A percentile compares a stretch with the other conserved stretches of the same genome.
Evolutionary conservation across 1,284 basidiomycete species (phyloP).

Genomic region (Taiwanofungus camphoratus): DNA sequence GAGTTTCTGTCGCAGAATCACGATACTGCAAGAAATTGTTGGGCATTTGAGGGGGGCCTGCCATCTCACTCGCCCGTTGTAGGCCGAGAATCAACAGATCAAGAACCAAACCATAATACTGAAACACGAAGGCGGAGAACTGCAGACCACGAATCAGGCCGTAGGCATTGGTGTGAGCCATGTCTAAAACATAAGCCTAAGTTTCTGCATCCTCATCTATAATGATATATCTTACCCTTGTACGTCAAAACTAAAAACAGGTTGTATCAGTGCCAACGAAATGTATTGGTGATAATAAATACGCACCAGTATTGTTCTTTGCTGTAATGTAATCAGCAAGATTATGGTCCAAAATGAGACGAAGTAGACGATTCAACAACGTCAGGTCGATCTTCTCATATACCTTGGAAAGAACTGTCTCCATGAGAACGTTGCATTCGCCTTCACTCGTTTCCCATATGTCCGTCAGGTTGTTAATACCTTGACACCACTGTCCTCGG

Average conservation of each 20-base stretch:
- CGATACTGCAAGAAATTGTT: constrained; percentile 97
- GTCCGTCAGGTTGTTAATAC: constrained; percentile 89
- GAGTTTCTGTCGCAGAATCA: constrained; percentile 88
- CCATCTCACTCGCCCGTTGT: constrained; percentile 94
- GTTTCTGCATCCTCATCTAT: background rate
- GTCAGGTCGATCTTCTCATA: constrained; percentile 98
- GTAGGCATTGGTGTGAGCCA: constrained; percentile 89
- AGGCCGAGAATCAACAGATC: constrained; percentile 92
- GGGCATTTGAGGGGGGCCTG: constrained; percentile 90
- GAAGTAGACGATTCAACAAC: constrained; percentile 85
- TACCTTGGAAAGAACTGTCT: constrained; percentile 91
- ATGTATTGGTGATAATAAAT: background rate
- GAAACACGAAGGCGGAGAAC: constrained; percentile 96
- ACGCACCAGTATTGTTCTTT: constrained; percentile 85
- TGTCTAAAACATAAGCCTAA: constrained; percentile 40
- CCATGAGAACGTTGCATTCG: constrained; percentile 96
- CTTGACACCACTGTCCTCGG: constrained; percentile 89
- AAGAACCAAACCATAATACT: constrained; percentile 89
- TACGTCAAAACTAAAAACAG: constrained; percentile 67
- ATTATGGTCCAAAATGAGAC: constrained; percentile 95
- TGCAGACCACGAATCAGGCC: constrained; percentile 93
- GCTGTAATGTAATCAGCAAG: constrained; percentile 97
- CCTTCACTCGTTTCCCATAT: constrained; percentile 97
- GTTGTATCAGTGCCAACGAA: constrained; percentile 4
- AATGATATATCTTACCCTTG: constrained; percentile 53